Conservation (phyloP, 352 stramenopile genomes). For the Pilasporangium apinafurcum region DNA sequence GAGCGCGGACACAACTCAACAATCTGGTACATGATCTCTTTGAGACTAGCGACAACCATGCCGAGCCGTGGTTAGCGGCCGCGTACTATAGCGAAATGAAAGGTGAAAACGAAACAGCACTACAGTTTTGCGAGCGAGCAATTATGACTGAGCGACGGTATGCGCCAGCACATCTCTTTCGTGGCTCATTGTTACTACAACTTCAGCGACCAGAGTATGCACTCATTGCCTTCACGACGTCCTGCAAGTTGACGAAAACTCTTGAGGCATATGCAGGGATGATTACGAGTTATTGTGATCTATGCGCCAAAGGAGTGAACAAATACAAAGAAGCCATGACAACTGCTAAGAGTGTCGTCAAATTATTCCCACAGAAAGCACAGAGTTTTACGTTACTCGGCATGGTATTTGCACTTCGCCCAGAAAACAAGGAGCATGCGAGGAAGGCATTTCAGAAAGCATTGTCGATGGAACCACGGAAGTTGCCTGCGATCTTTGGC, state of each 20-base stretch:
- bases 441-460: constrained; percentile 54
- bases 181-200: constrained; percentile 50
- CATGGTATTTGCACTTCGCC: constrained; percentile 61
- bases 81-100: constrained; percentile 75
- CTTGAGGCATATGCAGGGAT: constrained; percentile 71
- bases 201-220: constrained; percentile 58
- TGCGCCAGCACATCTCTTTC: constrained; percentile 51
- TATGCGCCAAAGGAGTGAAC: constrained; percentile 52
- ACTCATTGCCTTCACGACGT: constrained; percentile 54
- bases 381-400: constrained; percentile 70
- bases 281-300: constrained; percentile 65
- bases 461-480: constrained; percentile 51
- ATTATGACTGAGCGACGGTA: constrained; percentile 30
- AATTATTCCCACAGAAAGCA: constrained; percentile 61
- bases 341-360: constrained; percentile 59
- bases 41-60: constrained; percentile 38
- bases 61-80: constrained; percentile 66
- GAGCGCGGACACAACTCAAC: constrained; percentile 41
- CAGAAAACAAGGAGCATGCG: constrained; percentile 53
- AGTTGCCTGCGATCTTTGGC: constrained; percentile 56
- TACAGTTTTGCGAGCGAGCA: constrained; percentile 69
- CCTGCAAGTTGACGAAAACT: constrained; percentile 47
- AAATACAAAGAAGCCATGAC: constrained; percentile 72
- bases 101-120: constrained; percentile 51
- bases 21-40: constrained; percentile 70